Base-by-base conservation (phyloP, 2,329 filamentous ascomycete genomes). In the Penicillium sclerotigenum region DNA sequence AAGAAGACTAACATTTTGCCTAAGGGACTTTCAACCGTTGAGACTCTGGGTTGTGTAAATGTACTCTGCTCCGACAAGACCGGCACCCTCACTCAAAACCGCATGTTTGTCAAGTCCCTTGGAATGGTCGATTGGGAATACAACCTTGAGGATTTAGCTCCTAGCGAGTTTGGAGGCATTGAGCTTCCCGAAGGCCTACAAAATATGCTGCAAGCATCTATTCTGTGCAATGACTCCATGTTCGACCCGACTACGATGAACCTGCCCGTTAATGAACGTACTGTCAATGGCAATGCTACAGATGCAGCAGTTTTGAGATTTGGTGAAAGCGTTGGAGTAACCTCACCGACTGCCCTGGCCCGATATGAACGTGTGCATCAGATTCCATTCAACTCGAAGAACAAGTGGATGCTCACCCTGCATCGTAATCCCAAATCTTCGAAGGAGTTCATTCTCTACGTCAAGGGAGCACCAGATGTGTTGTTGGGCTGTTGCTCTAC, bases 1-100 rank as follows among this genome's bases (percentile, higher is more conserved):
- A 82, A 82, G 61, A 84, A 86, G 71, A 86, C 89, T 72, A 87
- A 88, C 64, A 86, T 91, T 46, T 79, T 92, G 6, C 91, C 88
- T 80, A 92, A 91, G 74, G 90, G 87, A 0, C 78, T 92, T 41
- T 88, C 89, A 71, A 91, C 89, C 0, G 88, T 91, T 0, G 89
- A 91, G 72, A 91, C 88, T 0, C 79, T 91, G 2, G 89, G 89
- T 1, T 82, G 86, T 0, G 88, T 91, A 1, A 89, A 87, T 1
- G 83, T 90, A 10, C 86, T 91, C 34, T 90, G 88, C 70, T 90
- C 87, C 0, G 88, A 91, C 71, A 91, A 91, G 76, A 91, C 88
- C 0, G 88, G 89, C 40, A 73, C 68, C 0, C 56, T 76, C 76
- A 77, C 81, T 71, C 59, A 84, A 80, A 89, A 90, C 58, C 83